Evolutionary conservation across 2,329 filamentous ascomycete species (phyloP).

Genomic region (Metarhizium anisopliae): DNA sequence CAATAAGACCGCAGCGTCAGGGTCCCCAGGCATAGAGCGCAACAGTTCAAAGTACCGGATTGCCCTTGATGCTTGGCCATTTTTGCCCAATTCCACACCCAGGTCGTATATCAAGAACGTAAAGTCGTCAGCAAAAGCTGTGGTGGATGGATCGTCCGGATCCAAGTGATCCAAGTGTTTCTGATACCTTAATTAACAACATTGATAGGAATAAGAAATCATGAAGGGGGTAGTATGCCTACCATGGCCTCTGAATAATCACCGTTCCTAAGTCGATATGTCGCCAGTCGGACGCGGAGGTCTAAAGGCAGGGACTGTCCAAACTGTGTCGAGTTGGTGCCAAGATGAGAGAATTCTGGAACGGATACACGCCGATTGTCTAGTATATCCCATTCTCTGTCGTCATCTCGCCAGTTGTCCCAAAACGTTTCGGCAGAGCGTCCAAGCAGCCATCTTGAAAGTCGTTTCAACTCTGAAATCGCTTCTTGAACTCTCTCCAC

Average conservation of each 20-base stretch:
- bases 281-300: slow-evolving; percentile 71
- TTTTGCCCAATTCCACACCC: slow-evolving; percentile 33
- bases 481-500: slow-evolving; percentile 55
- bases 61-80: slow-evolving; percentile 27
- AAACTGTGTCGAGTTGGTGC: slow-evolving; percentile 51
- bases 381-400: slow-evolving; percentile 80
- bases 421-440: slow-evolving; percentile 67
- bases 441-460: slow-evolving; percentile 77
- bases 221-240: slow-evolving; percentile 21
- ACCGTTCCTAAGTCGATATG: slow-evolving; percentile 68
- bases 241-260: slow-evolving; percentile 66
- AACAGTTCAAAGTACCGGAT: slow-evolving; percentile 49
- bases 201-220: not conserved
- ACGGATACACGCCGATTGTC: slow-evolving; percentile 58
- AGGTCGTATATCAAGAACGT: slow-evolving; percentile 71
- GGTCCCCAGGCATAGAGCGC: slow-evolving; percentile 35
- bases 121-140: slow-evolving; percentile 51
- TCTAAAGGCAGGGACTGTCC: slow-evolving; percentile 70
- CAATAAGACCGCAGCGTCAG: slow-evolving; percentile 43
- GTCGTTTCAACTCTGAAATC: slow-evolving; percentile 57
- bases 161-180: slow-evolving; percentile 63
- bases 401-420: slow-evolving; percentile 63
- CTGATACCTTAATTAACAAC: slow-evolving; percentile 25
- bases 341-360: slow-evolving; percentile 47
- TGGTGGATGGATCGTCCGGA: slow-evolving; percentile 42